Evolutionary conservation across 2,329 filamentous ascomycete genomes (phyloP), one percentile per base, ranked within the genome.

Genomic region (Metarhizium album): DNA sequence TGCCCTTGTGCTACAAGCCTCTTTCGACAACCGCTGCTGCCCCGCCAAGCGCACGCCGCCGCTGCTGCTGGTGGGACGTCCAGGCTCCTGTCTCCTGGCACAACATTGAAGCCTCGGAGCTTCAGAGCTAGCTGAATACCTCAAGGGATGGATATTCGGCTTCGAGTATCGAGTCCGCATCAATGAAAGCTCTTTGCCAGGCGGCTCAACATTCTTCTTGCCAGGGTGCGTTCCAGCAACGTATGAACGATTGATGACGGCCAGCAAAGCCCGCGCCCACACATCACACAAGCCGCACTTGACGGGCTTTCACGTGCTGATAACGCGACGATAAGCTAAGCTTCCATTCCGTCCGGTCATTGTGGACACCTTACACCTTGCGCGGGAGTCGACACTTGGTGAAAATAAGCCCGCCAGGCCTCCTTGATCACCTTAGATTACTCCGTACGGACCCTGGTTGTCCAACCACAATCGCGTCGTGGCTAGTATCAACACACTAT

Each of bases 381-480:
- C n/a, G 35, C 35, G 16, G 35, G 11, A 37, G 35, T 14, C n/a
- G 38, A 18, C 38, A 42, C 38, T 22, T 42, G 20, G 38, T n/a
- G 38, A 42, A 42, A 29, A 11, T 9, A 29, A 9, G n/a, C n/a
- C 27, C 42, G 35, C 22, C 16, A 37, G 40, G 8, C 38, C 22
- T 31, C 47, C 38, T 43, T 31, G 35, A 35, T 33, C 27, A 48
- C 35, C 47, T 23, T 35, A 43, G 37, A 35, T 35, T 49, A 23
- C 33, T 29, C 27, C 11, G 14, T 13, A 38, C 16, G 18, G 33
- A 18, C 42, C 50, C 33, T 27, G 33, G 14, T 35, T 46, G 50
- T 46, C 50, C 50, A 52, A 52, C 50, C 50, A 52, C 46, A 46
- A 48, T 29, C 46, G 46, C 50, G 43, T 49, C 37, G 42, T 31